These are phyloP conservation scores for Collybia mongolica DNA, from an alignment of 768 basidiomycete genomes.

Conservation along the genomic window DNA sequence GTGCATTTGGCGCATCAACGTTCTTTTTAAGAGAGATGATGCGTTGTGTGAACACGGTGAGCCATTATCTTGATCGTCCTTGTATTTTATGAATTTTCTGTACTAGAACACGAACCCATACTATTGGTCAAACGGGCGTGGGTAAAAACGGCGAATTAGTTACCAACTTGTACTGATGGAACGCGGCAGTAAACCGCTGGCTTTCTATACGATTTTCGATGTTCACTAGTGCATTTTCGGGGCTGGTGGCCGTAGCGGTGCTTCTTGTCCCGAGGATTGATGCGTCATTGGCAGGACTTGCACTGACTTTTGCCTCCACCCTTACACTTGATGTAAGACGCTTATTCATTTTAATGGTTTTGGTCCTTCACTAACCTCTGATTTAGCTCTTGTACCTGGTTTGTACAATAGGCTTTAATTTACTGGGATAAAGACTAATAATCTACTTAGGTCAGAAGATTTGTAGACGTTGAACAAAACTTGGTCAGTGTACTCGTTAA, in stretches of 20 bases:
- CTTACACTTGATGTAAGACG: slow-evolving; percentile 72
- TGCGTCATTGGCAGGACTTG: slow-evolving; percentile 84
- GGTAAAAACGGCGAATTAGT: slow-evolving; percentile 34
- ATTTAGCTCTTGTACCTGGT: no score
- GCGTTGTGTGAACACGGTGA: slow-evolving; percentile 74
- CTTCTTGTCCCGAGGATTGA: slow-evolving; percentile 71
- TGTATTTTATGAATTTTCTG: background rate
- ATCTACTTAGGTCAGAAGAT: slow-evolving; percentile 49
- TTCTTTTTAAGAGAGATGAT: slow-evolving; percentile 87
- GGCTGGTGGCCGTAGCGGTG: slow-evolving; percentile 67
- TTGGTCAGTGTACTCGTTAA: slow-evolving; percentile 53
- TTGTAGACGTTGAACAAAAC: slow-evolving; percentile 86
- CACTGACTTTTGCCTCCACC: slow-evolving; percentile 79
- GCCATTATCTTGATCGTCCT: slow-evolving; percentile 19
- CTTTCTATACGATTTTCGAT: slow-evolving; percentile 85
- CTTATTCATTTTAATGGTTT: slow-evolving; percentile 21
- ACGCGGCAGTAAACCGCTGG: slow-evolving; percentile 81
- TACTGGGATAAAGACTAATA: no score
- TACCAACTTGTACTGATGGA: background rate
- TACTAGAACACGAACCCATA: slow-evolving; percentile 62
- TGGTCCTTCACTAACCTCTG: no score
- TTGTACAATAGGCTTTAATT: no score
- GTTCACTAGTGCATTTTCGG: slow-evolving; percentile 68
- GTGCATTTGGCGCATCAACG: slow-evolving; percentile 86
- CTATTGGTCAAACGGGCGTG: slow-evolving; percentile 85